Base-by-base conservation (phyloP, 192 early-diverging fungal genomes). In the Backusella macrospora region DNA sequence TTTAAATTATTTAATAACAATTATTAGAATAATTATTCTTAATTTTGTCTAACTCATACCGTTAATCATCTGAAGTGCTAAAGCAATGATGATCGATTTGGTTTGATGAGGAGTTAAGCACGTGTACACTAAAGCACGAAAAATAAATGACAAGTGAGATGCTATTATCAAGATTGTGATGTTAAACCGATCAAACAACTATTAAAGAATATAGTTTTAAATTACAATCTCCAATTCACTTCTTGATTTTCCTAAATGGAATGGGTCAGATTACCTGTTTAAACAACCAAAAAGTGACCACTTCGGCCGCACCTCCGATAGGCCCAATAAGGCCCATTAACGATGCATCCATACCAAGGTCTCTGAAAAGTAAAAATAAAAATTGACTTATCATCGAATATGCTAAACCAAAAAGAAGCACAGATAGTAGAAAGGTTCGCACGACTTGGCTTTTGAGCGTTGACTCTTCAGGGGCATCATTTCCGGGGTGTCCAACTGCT, bases 261-360 rank as follows among this genome's bases (percentile, higher is more conserved):
- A 23, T 4, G 21, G 13, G 52, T 46, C n/a, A 34, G 23, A 29
- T 73, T 78, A 82, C 80, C 71, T 78, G 66, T 73, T 79, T 82
- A 14, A 78, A 82, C 26, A 79, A 44, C 59, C 71, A 82, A 65
- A 82, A 82, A 29, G 78, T 76, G 26, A 76, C 69, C 42, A 80
- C 65, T 71, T 80, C 79, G 1, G 79, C 66, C 16, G 76, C 10
- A 13, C 75, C 75, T n/a, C 79, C 76, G 39, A 80, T 21, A 39
- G 79, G 79, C 5, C 79, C 79, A 48, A 76, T 80, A 49, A 71
- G 73, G 29, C 79, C 79, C 40, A 80, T 63, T 21, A 76, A 37
- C n/a, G 71, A 73, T 23, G 79, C 73, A 69, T 62, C 66, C 21
- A 76, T 70, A 73, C 63, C 40, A 29, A 80, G 71, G 42, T 80